A percentile compares a stretch with the other conserved stretches of the same genome.
Evolutionary conservation across 2,329 filamentous ascomycete genomes (phyloP).

Genomic region (Colletotrichum ledebouriae): DNA sequence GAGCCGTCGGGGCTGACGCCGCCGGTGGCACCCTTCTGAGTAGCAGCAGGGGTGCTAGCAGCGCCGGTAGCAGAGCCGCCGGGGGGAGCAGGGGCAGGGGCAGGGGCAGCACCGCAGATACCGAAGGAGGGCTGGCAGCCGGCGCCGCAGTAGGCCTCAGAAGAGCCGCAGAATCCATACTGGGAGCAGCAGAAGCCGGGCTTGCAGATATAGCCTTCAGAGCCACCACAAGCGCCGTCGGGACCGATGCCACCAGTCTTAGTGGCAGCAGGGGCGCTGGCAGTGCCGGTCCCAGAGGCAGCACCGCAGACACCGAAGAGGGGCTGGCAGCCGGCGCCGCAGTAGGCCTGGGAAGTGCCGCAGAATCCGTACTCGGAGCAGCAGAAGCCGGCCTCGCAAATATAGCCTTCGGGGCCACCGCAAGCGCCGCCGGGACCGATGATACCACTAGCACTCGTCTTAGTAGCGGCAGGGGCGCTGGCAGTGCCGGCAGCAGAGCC

Average conservation of each 20-base stretch:
- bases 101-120: constrained; percentile 40
- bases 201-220: constrained; percentile 38
- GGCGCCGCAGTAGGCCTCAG: constrained; percentile 42
- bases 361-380: constrained; percentile 37
- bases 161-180: constrained; percentile 44
- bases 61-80: constrained; percentile 2
- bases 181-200: constrained; percentile 43
- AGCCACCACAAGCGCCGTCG: constrained; percentile 40
- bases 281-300: not conserved
- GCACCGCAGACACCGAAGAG: constrained; percentile 43
- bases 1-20: constrained; percentile 36
- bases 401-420: constrained; percentile 39
- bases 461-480: constrained; percentile 27
- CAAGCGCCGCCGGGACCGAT: constrained; percentile 38
- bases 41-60: constrained; percentile 28
- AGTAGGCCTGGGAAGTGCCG: constrained; percentile 42
- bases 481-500: constrained; percentile 1
- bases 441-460: constrained; percentile 33
- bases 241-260: constrained; percentile 33
- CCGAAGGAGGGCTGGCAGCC: constrained; percentile 44
- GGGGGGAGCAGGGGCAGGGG: constrained; percentile 29
- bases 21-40: constrained; percentile 24
- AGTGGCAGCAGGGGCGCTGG: constrained; percentile 29
- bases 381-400: constrained; percentile 41
- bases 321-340: constrained; percentile 42